Evolutionary conservation across 2,329 filamentous ascomycete genomes (phyloP), one percentile per base, ranked within the genome.

Genomic region (Neonectria neomacrospora): DNA sequence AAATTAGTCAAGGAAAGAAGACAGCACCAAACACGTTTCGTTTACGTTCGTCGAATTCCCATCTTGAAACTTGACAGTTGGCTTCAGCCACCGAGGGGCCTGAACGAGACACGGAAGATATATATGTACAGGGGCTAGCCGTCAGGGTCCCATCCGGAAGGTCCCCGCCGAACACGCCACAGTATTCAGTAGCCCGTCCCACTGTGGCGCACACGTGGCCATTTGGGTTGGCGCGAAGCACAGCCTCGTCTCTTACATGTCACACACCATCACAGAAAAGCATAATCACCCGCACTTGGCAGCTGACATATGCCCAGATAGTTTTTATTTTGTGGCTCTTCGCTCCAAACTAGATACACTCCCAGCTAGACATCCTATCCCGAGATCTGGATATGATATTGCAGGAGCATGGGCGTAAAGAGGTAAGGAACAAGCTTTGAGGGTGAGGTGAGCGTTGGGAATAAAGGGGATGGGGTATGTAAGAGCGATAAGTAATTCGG

Each of bases 31-130:
- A 14, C 54, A 23, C 53, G 58, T 58, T 67, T 60, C 39, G 67
- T 58, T 61, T 54, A 64, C 12, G 26, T 32, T 32, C 28, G 28
- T 47, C 42, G 41, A 68, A 60, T 55, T 70, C 63, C 59, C 69
- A 73, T 73, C 67, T 71, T 71, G 64, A 65, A 73, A 73, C 69
- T 71, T 68, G 66, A 68, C 68, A 73, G 70, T 67, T 73, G 71
- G 64, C 71, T 73, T 73, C 56, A 73, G 64, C 67, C 65, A 57
- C 44, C 41, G 26, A 44, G 45, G 45, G 52, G 20, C 39, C 18
- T 16, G 14, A 34, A 50, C 50, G 41, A 30, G 56, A 45, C 48
- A 10, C 56, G 48, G 56, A 58, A 53, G 56, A 37, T 37, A 37
- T 16, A 34, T 37, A 34, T 14, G 34, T 14, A 37, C 14, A 16